Evolutionary conservation across 2,329 filamentous ascomycete genomes (phyloP).

Genomic region (Lecanicillium sp.): DNA sequence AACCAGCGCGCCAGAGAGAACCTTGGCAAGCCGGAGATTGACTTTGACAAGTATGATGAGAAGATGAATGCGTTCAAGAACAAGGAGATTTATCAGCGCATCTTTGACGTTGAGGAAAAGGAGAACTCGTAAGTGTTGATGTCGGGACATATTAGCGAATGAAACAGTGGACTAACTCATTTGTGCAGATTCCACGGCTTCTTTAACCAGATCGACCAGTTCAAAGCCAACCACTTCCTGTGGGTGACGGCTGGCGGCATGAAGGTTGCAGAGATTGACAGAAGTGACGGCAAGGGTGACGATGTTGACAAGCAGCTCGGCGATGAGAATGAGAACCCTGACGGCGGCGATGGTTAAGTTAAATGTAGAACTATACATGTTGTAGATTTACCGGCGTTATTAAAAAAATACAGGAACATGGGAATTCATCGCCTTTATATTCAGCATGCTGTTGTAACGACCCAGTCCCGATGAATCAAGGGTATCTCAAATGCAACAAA

Average conservation of each 20-base stretch:
- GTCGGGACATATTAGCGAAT: not conserved
- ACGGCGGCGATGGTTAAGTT: conserved; percentile 37
- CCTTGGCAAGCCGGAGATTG: conserved; percentile 59
- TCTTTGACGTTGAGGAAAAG: conserved; percentile 83
- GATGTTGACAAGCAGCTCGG: conserved; percentile 40
- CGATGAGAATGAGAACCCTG: conserved; percentile 45
- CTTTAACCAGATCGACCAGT: conserved; percentile 73
- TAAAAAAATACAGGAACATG: not conserved
- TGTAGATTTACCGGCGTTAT: conserved; percentile 3
- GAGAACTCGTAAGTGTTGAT: conserved; percentile 67
- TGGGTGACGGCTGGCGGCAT: conserved; percentile 67
- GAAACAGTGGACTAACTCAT: conserved; percentile 8
- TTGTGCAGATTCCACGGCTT: conserved; percentile 60
- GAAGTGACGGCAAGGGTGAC: conserved; percentile 27
- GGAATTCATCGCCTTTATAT: not conserved
- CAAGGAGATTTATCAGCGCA: conserved; percentile 81
- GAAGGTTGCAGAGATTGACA: conserved; percentile 42
- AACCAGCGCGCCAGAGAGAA: conserved; percentile 63
- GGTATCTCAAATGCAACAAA: not conserved
- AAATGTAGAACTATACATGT: conserved; percentile 6
- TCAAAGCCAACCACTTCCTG: conserved; percentile 62
- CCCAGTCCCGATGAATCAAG: too few species aligned
- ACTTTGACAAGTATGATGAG: conserved; percentile 70
- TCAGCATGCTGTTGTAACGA: not conserved
- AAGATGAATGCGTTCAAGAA: conserved; percentile 87